phyloP scores from a whole-genome alignment of 139 green algal species.

The Tetraselmis chui region DNA sequence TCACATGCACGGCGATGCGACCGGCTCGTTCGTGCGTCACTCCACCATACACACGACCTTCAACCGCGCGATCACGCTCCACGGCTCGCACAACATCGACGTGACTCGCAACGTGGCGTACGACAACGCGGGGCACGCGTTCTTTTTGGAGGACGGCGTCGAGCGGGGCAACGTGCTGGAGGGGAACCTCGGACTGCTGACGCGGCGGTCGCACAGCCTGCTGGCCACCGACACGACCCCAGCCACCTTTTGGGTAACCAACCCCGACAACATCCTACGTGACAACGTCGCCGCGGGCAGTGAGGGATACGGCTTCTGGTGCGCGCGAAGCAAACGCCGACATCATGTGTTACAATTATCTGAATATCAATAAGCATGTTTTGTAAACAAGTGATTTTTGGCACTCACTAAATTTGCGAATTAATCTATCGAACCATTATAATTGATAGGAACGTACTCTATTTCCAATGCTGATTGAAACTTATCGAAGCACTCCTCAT shows the following conservation, averaged over 20 bases:
- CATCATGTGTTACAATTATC: too few species aligned
- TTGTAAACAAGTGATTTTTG: too few species aligned
- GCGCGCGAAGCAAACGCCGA: too few species aligned
- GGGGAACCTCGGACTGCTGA: constrained; percentile 30
- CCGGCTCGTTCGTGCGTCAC: constrained; percentile 9
- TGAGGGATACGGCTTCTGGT: not conserved
- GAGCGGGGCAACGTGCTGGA: constrained; percentile 31
- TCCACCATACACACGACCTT: constrained; percentile 25
- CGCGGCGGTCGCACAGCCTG: constrained; percentile 6
- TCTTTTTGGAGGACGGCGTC: constrained; percentile 36
- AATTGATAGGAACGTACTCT: too few species aligned
- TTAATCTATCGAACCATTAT: too few species aligned
- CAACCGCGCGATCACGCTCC: constrained; percentile 22
- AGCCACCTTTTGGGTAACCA: constrained; percentile 41
- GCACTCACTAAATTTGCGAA: too few species aligned
- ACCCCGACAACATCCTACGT: constrained; percentile 30
- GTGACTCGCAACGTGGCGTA: constrained; percentile 25
- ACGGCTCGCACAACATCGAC: constrained; percentile 20
- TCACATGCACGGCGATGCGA: constrained; percentile 12
- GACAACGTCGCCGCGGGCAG: constrained; percentile 33
- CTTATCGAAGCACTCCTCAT: too few species aligned
- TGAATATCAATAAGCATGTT: too few species aligned
- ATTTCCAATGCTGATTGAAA: too few species aligned
- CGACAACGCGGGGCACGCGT: constrained; percentile 29
- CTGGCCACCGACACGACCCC: constrained; percentile 25